A percentile compares a stretch with the other conserved stretches of the same genome.
Evolutionary conservation across 768 basidiomycete genomes (phyloP).

Genomic region (Hortiboletus campestris): DNA sequence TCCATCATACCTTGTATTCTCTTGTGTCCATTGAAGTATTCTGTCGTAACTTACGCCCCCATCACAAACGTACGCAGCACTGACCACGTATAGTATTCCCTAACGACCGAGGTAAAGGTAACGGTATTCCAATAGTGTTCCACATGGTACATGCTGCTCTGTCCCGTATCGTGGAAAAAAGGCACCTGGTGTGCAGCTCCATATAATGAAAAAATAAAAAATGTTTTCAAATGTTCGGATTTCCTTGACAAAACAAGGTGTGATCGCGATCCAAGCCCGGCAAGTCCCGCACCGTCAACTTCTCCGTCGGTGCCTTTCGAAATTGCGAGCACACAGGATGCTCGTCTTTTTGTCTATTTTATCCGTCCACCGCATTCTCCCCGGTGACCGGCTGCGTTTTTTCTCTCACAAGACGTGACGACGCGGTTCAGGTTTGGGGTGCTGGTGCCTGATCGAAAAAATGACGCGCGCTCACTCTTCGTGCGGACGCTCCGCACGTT

Average conservation of each 20-base stretch:
- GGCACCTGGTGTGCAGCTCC: conserved; percentile 11
- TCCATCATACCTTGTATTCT: conserved; percentile 25
- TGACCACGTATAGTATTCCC: conserved; percentile 15
- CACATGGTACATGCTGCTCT: conserved; percentile 18
- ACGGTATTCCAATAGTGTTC: background rate
- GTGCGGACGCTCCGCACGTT: conserved; percentile 10
- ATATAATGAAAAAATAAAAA: background rate
- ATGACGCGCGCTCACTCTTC: conserved; percentile 2
- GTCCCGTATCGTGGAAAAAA: conserved; percentile 6
- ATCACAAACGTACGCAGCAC: background rate
- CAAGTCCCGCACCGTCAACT: conserved; percentile 19
- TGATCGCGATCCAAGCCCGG: conserved; percentile 24
- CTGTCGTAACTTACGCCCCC: conserved; percentile 12
- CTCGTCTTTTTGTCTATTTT: background rate
- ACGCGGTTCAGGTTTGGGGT: background rate
- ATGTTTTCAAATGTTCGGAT: background rate
- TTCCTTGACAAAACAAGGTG: conserved; percentile 5
- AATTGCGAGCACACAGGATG: background rate
- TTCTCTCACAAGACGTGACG: conserved; percentile 14
- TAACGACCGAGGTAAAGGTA: conserved; percentile 7
- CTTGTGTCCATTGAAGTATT: conserved; percentile 8
- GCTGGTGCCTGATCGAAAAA: conserved; percentile 8
- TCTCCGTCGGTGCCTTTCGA: conserved; percentile 24
- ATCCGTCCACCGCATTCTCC: background rate
- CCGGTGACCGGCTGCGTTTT: background rate